Evolutionary conservation across 2,329 filamentous ascomycete genomes (phyloP), one percentile per base, ranked within the genome.

Genomic region (Aspergillus fumigatiaffinis): DNA sequence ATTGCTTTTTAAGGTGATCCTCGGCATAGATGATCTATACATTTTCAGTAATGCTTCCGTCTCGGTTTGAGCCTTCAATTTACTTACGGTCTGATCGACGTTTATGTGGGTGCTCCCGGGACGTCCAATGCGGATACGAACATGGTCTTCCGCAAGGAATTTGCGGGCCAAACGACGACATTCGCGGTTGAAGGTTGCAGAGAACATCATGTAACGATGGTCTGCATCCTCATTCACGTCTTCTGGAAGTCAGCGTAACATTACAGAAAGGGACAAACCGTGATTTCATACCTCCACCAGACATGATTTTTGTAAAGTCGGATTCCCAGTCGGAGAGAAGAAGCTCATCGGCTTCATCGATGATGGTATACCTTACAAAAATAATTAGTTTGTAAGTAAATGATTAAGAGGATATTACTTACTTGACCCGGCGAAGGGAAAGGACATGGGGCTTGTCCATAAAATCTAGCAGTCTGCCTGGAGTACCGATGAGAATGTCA

Each of bases 311-410:
- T 47, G 82, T 81, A 59, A 97, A 82, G 3, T 92, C 86, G 0
- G 86, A 81, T 42, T 88, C 83, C 91, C 94, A 97, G 66, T 92
- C 90, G 1, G 80, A 71, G 0, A 88, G 81, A 0, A 99, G 82
- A 81, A 99, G 87, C 77, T 99, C 93, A 69, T 99, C 94, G 0
- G 94, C 94, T 71, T 99, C 94, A 59, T 97, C 94, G 60, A 99
- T 87, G 62, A 97, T 84, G 63, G 84, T 86, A 73, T 80, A 86
- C 59, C 81, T 83, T 12, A 20, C 4, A 10, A 3, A 4, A 38
- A 28, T 3, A 14, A 12, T 47, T 28, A 21, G 26, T 23, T 29
- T 38, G 10, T 20, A 28, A 25, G 23, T 17, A 14, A 28, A 12
- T 14, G 23, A 4, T 7, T 23, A 61, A 53, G 12, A 8, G 44